Base-by-base conservation (phyloP, 129 eudicot species). In the Heracleum sosnowskyi region DNA sequence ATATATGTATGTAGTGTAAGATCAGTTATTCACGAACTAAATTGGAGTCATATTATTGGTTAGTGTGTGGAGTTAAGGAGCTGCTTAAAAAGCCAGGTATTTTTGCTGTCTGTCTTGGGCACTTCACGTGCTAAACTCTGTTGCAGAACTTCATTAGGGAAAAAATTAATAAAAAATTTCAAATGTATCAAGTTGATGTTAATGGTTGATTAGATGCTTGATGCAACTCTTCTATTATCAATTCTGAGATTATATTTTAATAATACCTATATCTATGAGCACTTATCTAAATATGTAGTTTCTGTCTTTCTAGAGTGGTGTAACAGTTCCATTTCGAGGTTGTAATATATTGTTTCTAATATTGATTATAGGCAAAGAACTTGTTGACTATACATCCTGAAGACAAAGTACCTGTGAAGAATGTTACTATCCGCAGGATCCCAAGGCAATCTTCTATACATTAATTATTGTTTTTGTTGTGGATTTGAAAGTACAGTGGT, bases 361-460 rank as follows among this genome's bases (percentile, higher is more conserved):
- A 45, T 3, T 74, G 70, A 35, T 83, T 74, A 41, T 42, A 90
- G 98, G 98, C 86, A 42, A 93, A 93, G 79, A 93, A 90, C 77
- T 73, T 93, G 85, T 76, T 93, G 63, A 93, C 98, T 70, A 82
- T 93, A 63, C 86, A 87, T 60, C 88, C 94, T 33, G 96, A 86
- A 35, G 93, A 90, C 78, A 86, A 85, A 83, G 73, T 80, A 45
- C 96, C 98, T 28, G 94, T 93, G 76, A 90, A 90, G 84, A 90
- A 81, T 89, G 98, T 93, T 39, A 88, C 96, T 11, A 90, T 90
- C 51, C 96, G 96, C 80, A 85, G 86, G 85, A 86, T 90, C 82
- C 96, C 96, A 76, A 86, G 90, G 96, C 88, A 55, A 88, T 74
- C 53, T 42, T 74, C 31, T 28, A 53, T 40, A 63, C 37, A 45